phyloP scores from a whole-genome alignment of 2,329 filamentous ascomycete species.

The Pochonia chlamydosporia region DNA sequence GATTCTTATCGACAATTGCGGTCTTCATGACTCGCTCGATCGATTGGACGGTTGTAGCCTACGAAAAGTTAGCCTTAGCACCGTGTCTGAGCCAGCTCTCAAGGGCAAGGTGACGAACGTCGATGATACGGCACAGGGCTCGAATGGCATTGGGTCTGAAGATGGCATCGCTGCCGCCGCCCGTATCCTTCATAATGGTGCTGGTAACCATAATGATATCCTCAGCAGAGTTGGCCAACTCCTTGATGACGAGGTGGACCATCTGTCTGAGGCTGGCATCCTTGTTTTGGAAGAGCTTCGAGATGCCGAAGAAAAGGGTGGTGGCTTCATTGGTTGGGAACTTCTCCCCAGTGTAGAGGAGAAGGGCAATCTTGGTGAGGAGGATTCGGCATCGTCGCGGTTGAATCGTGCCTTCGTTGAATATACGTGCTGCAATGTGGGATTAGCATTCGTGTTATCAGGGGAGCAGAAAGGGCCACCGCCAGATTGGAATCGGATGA shows the following conservation, averaged over 20 bases:
- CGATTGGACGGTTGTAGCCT: slow-evolving; percentile 92
- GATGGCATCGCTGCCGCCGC: slow-evolving; percentile 86
- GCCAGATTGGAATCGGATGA: slow-evolving; percentile 12
- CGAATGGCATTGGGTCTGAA: slow-evolving; percentile 95
- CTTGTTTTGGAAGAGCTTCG: slow-evolving; percentile 99
- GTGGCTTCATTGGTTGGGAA: slow-evolving; percentile 98
- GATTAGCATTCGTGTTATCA: slow-evolving; percentile 2
- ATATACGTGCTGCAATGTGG: slow-evolving; percentile 68
- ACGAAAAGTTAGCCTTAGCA: slow-evolving; percentile 3
- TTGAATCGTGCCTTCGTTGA: slow-evolving; percentile 96
- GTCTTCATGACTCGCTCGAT: slow-evolving; percentile 99
- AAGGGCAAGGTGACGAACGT: slow-evolving; percentile 51
- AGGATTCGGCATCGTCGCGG: slow-evolving; percentile 96
- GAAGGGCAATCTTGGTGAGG: slow-evolving; percentile 91
- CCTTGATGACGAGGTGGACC: slow-evolving; percentile 98
- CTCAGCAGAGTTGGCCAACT: slow-evolving; percentile 89
- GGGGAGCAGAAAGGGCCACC: background rate
- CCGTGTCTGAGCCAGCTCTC: background rate
- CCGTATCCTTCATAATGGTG: slow-evolving; percentile 99
- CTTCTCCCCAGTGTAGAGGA: slow-evolving; percentile 93
- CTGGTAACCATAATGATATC: slow-evolving; percentile 99
- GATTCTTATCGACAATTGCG: slow-evolving; percentile 97
- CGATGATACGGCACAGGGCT: slow-evolving; percentile 92
- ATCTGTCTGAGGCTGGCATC: slow-evolving; percentile 97
- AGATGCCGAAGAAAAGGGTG: slow-evolving; percentile 97